Evolutionary conservation across 2,329 filamentous ascomycete species (phyloP).

Genomic region (Spiromastix sp.): DNA sequence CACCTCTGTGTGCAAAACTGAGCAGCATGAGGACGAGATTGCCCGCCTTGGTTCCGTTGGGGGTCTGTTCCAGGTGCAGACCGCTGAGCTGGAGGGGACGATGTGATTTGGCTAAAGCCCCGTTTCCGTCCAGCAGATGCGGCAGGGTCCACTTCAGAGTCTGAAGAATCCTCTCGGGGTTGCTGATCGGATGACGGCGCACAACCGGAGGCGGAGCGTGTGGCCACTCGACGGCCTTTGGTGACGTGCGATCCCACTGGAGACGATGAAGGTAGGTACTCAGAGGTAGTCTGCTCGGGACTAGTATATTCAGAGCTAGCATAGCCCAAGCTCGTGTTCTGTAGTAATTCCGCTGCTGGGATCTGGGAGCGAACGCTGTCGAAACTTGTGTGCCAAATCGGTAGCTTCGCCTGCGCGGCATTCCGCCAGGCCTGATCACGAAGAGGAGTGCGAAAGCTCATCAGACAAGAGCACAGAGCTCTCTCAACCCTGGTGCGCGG

Average conservation of each 20-base stretch:
- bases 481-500: slow-evolving; percentile 14
- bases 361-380: slow-evolving; percentile 14
- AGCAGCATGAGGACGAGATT: slow-evolving; percentile 9
- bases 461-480: slow-evolving; percentile 16
- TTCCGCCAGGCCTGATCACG: slow-evolving; percentile 17
- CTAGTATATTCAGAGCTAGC: slow-evolving; percentile 11
- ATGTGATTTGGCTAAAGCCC: slow-evolving; percentile 15
- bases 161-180: slow-evolving; percentile 7
- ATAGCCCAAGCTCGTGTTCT: slow-evolving; percentile 11
- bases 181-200: slow-evolving; percentile 6
- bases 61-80: slow-evolving; percentile 5
- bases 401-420: slow-evolving; percentile 9
- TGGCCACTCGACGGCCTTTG: slow-evolving; percentile 10
- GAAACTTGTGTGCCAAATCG: slow-evolving; percentile 15
- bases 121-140: slow-evolving; percentile 13
- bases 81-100: slow-evolving; percentile 12
- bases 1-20: slow-evolving; percentile 21
- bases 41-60: slow-evolving; percentile 3
- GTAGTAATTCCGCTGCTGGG: slow-evolving; percentile 12
- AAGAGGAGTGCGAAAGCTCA: slow-evolving; percentile 12
- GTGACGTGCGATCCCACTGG: slow-evolving; percentile 7
- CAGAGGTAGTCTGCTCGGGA: slow-evolving; percentile 10
- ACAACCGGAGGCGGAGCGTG: slow-evolving; percentile 12
- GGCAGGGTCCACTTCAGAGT: slow-evolving; percentile 11
- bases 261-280: slow-evolving; percentile 15